phyloP scores from a whole-genome alignment of 2,329 filamentous ascomycete species.

The Scedosporium apiospermum region DNA sequence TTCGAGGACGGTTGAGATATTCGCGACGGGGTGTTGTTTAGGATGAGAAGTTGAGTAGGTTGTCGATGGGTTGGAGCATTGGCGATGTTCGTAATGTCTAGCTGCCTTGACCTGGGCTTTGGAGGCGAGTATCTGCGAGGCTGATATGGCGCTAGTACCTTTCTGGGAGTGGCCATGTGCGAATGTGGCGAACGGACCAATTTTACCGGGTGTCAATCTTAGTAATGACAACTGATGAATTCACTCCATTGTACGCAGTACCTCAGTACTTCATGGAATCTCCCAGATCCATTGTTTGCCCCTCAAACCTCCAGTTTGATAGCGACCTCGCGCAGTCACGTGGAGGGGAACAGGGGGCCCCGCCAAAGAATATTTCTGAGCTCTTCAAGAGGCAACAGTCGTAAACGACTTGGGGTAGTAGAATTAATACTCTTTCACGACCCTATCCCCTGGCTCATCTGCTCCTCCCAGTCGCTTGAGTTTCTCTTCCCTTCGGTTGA shows the following conservation, averaged over 20 bases:
- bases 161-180: constrained; percentile 1
- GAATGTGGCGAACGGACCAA: neutral
- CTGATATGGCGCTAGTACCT: constrained; percentile 11
- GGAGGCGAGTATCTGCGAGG: constrained; percentile 12
- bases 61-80: neutral
- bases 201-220: neutral
- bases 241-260: no score
- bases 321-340: neutral
- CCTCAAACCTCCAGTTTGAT: neutral
- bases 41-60: neutral
- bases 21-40: neutral
- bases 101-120: constrained; percentile 14
- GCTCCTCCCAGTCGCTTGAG: neutral
- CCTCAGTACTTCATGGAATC: neutral
- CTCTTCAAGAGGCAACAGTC: neutral
- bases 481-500: neutral
- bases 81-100: constrained; percentile 14
- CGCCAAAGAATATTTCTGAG: constrained; percentile 6
- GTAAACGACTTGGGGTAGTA: neutral
- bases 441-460: neutral
- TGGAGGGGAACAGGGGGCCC: constrained; percentile 1
- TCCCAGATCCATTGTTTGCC: neutral
- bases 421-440: neutral
- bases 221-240: neutral
- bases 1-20: neutral